Evolutionary conservation across 164 flowering plant genomes (phyloP), one percentile per base, ranked within the genome.

Genomic region (Echeveria elegans): DNA sequence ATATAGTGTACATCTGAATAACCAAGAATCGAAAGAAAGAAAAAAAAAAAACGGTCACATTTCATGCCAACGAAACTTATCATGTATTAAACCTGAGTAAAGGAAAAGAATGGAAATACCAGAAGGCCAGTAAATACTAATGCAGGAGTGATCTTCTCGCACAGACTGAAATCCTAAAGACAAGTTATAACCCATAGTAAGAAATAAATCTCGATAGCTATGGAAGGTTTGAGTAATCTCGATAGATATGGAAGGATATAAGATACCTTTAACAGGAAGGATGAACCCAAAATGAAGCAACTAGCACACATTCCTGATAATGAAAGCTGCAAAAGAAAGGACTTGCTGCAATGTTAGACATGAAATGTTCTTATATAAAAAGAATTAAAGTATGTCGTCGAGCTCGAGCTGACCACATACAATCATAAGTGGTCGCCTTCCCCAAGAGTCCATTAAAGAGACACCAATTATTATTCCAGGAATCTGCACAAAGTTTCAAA

Each of bases 261-360:
- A 48, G 53, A 19, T 53, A 75, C 78, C 78, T 72, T 34, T 24
- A 81, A 68, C 5, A 71, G 36, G 48, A 79, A 81, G 52, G 81
- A 66, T 1, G 76, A 5, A 23, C 79, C 85, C 3, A 67, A 29
- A n/a, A 81, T 56, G 45, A 77, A 61, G 74, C 70, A 56, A 53
- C 73, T 59, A 2, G 77, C 47, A 53, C 77, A 68, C 59, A 65
- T 69, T 26, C 80, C 82, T 9, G 63, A 47, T 9, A 75, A 68
- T 21, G 85, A 77, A 61, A 69, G 41, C 71, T 69, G 59, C 31
- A 31, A 62, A 60, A 53, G 21, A 21, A 50, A 7, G n/a, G 23
- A 18, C 8, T 6, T 52, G 58, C 11, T 1, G 29, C 24, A 26
- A 10, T 10, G 29, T 21, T 40, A 8, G 52, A 16, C 9, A 37